Conservation (phyloP, 805 yeast species). For the Yamadazyma tumulicola region DNA sequence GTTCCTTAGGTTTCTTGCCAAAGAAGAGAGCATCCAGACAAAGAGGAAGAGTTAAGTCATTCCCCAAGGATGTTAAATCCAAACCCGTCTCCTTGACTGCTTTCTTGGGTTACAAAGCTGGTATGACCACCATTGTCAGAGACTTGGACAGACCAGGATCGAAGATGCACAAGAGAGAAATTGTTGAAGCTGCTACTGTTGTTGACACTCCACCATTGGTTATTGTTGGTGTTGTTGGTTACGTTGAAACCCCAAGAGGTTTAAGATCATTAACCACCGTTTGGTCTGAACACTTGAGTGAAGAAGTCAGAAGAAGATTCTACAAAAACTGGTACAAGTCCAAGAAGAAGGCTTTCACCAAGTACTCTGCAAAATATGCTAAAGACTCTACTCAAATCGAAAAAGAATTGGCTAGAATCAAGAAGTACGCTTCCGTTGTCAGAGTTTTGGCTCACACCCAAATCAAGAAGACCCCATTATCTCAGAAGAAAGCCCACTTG, state of each 20-base stretch:
- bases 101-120: constrained; percentile 99
- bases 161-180: constrained; percentile 99
- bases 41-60: constrained; percentile 98
- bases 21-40: constrained; percentile 99
- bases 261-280: constrained; percentile 98
- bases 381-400: constrained; percentile 83
- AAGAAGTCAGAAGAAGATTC: constrained; percentile 99
- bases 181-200: constrained; percentile 98
- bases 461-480: constrained; percentile 97
- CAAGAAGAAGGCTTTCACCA: constrained; percentile 99
- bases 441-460: constrained; percentile 99
- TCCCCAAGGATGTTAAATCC: constrained; percentile 59
- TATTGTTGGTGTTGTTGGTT: constrained; percentile 99
- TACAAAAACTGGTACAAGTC: constrained; percentile 99
- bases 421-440: constrained; percentile 96
- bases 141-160: constrained; percentile 99
- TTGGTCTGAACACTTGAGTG: constrained; percentile 99
- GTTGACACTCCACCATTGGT: constrained; percentile 99
- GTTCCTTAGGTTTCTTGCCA: constrained; percentile 99
- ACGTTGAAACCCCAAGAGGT: constrained; percentile 99
- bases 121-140: constrained; percentile 99
- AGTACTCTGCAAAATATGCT: constrained; percentile 98
- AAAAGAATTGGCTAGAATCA: constrained; percentile 97
- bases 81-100: constrained; percentile 63
- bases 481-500: constrained; percentile 99